Percentiles rank a stretch among this genome's conserved stretches.
Conservation (phyloP, 2,329 filamentous ascomycete species). For the Emmonsiellopsis sp. region DNA sequence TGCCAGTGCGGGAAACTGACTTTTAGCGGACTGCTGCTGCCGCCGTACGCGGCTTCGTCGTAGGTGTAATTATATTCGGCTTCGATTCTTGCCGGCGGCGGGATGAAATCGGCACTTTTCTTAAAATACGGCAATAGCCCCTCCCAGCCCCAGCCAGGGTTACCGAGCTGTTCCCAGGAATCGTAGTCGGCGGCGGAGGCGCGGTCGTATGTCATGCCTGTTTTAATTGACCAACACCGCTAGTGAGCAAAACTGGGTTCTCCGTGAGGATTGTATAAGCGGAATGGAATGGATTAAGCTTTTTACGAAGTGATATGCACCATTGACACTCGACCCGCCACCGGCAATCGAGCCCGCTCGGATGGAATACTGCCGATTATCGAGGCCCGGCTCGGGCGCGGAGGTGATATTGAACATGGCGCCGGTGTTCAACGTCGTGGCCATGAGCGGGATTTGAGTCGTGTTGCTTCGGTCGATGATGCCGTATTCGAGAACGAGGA, state of each 20-base stretch:
- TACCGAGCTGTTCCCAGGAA: slow-evolving; percentile 34
- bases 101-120: slow-evolving; percentile 36
- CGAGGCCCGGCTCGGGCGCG: slow-evolving; percentile 20
- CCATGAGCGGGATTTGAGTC: slow-evolving; percentile 9
- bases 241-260: background rate
- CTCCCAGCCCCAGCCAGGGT: slow-evolving; percentile 33
- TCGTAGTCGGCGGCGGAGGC: slow-evolving; percentile 28
- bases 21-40: slow-evolving; percentile 38
- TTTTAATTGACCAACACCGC: background rate
- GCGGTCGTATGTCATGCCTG: slow-evolving; percentile 11
- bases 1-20: slow-evolving; percentile 36
- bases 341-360: slow-evolving; percentile 28
- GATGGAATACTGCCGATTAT: slow-evolving; percentile 18
- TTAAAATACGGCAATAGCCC: slow-evolving; percentile 38
- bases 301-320: slow-evolving; percentile 16
- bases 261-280: slow-evolving; percentile 11
- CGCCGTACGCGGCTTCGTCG: slow-evolving; percentile 34
- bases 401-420: slow-evolving; percentile 24
- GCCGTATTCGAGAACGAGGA: slow-evolving; percentile 15
- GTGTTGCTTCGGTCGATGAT: slow-evolving; percentile 12
- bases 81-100: slow-evolving; percentile 26
- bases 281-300: background rate
- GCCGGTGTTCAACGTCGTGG: slow-evolving; percentile 12
- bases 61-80: slow-evolving; percentile 31
- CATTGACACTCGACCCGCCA: slow-evolving; percentile 34